Percentiles rank a stretch among this genome's conserved stretches.
Conservation (phyloP, 1,139 yeast species). For the Candida buenavistaensis region DNA sequence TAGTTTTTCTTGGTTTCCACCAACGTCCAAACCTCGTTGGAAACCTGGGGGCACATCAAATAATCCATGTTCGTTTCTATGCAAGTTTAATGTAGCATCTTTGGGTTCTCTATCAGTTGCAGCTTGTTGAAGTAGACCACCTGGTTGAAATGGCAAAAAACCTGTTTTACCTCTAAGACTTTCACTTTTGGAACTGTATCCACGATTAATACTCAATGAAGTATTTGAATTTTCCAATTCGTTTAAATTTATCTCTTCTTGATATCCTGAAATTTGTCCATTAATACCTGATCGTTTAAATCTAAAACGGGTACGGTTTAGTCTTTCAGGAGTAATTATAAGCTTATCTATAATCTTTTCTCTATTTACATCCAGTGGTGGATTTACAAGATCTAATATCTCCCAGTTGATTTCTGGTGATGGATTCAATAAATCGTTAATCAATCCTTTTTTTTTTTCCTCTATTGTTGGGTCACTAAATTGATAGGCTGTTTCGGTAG, state of each 20-base stretch:
- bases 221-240: constrained; percentile 53
- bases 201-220: constrained; percentile 71
- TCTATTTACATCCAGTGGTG: constrained; percentile 36
- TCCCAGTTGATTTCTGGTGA: constrained; percentile 58
- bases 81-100: constrained; percentile 47
- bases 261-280: constrained; percentile 64
- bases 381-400: constrained; percentile 53
- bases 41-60: constrained; percentile 86
- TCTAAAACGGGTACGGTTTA: constrained; percentile 56
- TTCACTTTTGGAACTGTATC: constrained; percentile 61
- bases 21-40: constrained; percentile 59
- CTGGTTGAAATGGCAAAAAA: constrained; percentile 90
- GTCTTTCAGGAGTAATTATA: constrained; percentile 50
- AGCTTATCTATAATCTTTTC: constrained; percentile 40
- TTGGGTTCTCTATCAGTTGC: constrained; percentile 24
- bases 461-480: constrained; percentile 7
- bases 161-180: constrained; percentile 70
- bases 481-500: constrained; percentile 7
- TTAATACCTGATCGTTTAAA: constrained; percentile 73
- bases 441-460: constrained; percentile 10
- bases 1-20: constrained; percentile 8
- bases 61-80: constrained; percentile 70
- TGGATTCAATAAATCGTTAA: constrained; percentile 41
- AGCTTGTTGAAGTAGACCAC: constrained; percentile 60
- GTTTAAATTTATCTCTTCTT: constrained; percentile 57